phyloP scores from a whole-genome alignment of 169 alveolate species.

The Theileria luwenshuni region DNA sequence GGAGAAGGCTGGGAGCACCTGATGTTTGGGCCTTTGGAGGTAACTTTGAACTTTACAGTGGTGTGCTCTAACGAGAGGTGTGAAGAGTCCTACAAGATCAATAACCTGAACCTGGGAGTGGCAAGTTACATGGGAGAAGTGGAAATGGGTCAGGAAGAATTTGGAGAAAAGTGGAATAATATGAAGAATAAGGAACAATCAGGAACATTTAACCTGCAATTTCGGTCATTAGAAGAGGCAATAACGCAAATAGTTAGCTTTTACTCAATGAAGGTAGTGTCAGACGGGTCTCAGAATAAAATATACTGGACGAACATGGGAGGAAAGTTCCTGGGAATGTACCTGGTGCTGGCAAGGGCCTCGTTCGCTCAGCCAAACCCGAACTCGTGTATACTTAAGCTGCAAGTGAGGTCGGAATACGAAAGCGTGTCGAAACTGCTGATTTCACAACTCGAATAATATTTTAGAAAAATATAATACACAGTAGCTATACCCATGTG shows the following conservation, averaged over 20 bases:
- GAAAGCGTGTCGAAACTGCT: constrained; percentile 22
- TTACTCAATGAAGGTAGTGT: constrained; percentile 26
- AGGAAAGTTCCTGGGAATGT: constrained; percentile 42
- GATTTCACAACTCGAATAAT: constrained; percentile 46
- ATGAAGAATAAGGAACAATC: constrained; percentile 18
- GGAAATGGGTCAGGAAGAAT: constrained; percentile 28
- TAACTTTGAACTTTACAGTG: constrained; percentile 39
- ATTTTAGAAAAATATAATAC: no score
- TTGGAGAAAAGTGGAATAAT: constrained; percentile 29
- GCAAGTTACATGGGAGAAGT: constrained; percentile 45
- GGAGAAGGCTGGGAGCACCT: constrained; percentile 2
- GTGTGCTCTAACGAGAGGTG: constrained; percentile 36
- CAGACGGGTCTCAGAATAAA: constrained; percentile 22
- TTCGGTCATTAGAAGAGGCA: constrained; percentile 54
- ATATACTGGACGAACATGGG: constrained; percentile 33
- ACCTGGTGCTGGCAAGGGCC: constrained; percentile 52
- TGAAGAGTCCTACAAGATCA: constrained; percentile 54
- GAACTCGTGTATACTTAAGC: constrained; percentile 48
- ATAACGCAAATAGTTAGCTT: constrained; percentile 30
- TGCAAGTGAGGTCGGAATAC: constrained; percentile 40
- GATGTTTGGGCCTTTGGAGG: constrained; percentile 45
- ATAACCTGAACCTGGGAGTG: constrained; percentile 43
- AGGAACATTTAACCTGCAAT: constrained; percentile 60
- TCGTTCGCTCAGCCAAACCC: constrained; percentile 61
- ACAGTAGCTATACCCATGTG: not conserved